Evolutionary conservation across 2,329 filamentous ascomycete genomes (phyloP), one percentile per base, ranked within the genome.

Genomic region (Phialemoniopsis sp.): DNA sequence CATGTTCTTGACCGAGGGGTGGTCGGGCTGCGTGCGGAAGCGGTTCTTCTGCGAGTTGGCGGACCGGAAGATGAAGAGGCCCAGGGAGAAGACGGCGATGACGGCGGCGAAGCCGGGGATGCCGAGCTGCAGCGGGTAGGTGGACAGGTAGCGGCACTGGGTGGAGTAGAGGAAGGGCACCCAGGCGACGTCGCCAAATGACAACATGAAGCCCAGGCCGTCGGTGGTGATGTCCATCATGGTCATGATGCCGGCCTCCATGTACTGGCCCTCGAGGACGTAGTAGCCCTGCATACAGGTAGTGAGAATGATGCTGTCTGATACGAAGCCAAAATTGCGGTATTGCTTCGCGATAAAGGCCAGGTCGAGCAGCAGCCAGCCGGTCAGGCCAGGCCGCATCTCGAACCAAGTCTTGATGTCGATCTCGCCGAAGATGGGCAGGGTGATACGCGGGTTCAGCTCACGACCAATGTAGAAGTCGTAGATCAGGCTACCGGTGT

Each of bases 401-500:
- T 95, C 89, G 56, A 84, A 83, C 63, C 83, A 95, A 40, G 80
- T 72, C 63, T 95, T 95, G 62, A 95, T 82, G 54, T 95, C 89
- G 32, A 95, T 72, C 49, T 87, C 84, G 38, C 87, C 86, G 44
- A 93, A 73, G 38, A 90, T 61, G 3, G 88, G 88, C 16, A 93
- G 64, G 0, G 72, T 77, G 44, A 90, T 61, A 34, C 89, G 86
- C 4, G 89, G 89, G 63, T 95, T 95, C 43, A 95, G 78, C 59
- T 95, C 89, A 21, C 89, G 85, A 17, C 89, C 89, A 47, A 95
- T 95, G 65, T 88, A 95, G 79, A 88, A 95, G 62, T 95, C 89
- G 58, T 95, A 95, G 18, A 95, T 64, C 48, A 88, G 64, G 60
- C 90, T 95, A 37, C 89, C 89, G 2, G 78, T 82, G 55, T 85